Percentiles rank a stretch among this genome's conserved stretches.
Evolutionary conservation across 768 basidiomycete genomes (phyloP).

Genomic region (Leucogyrophana mollusca): DNA sequence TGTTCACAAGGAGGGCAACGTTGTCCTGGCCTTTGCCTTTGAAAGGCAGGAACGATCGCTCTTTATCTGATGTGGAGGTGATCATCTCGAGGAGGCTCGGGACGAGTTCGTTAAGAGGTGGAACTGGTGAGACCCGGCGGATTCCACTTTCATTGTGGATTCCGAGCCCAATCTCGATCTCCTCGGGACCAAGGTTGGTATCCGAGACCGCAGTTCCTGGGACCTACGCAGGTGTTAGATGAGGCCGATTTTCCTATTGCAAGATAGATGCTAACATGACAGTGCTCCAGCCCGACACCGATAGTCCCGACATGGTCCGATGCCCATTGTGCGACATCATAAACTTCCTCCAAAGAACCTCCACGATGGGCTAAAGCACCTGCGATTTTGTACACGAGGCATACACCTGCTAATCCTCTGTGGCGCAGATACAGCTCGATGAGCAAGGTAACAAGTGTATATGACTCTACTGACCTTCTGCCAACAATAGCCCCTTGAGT

Average conservation of each 20-base stretch:
- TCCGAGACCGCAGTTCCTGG: constrained; percentile 68
- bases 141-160: constrained; percentile 90
- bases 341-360: constrained; percentile 66
- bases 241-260: neutral
- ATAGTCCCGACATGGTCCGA: constrained; percentile 74
- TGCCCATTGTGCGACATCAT: constrained; percentile 61
- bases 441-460: neutral
- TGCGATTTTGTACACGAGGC: constrained; percentile 87
- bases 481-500: constrained; percentile 85
- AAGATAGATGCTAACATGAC: constrained; percentile 55
- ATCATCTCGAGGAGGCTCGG: constrained; percentile 68
- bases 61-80: constrained; percentile 68
- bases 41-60: constrained; percentile 77
- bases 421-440: neutral
- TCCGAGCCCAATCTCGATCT: constrained; percentile 89
- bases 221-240: constrained; percentile 42
- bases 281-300: constrained; percentile 86
- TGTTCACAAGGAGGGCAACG: constrained; percentile 82
- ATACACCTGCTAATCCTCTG: constrained; percentile 81
- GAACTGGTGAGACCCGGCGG: constrained; percentile 64
- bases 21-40: constrained; percentile 58
- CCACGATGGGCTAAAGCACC: constrained; percentile 77
- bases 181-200: constrained; percentile 53
- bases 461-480: constrained; percentile 48
- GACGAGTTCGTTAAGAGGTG: constrained; percentile 68